A percentile compares a stretch with the other conserved stretches of the same genome.
phyloP scores from a whole-genome alignment of 495 filamentous ascomycete genomes.

The Aspergillus funiculosus region DNA sequence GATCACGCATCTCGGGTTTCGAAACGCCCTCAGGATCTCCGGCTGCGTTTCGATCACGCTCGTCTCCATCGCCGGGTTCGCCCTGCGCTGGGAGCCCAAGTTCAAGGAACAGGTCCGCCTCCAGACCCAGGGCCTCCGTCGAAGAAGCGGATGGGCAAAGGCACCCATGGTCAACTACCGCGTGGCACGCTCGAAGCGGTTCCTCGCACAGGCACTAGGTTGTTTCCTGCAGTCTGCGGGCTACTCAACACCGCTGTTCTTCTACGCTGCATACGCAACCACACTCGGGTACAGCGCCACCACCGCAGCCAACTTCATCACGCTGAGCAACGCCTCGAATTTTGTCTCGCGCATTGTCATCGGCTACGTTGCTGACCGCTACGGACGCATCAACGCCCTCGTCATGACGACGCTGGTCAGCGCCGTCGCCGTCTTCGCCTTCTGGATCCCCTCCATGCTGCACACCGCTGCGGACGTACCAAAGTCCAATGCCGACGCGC shows the following conservation, averaged over 20 bases:
- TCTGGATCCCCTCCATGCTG: constrained; percentile 43
- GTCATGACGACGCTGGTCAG: constrained; percentile 44
- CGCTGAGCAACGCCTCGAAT: constrained; percentile 51
- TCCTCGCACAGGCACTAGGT: constrained; percentile 36
- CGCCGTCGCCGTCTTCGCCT: constrained; percentile 39
- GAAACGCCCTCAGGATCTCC: constrained; percentile 48
- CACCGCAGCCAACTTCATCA: constrained; percentile 44
- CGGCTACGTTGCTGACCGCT: constrained; percentile 43
- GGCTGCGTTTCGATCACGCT: constrained; percentile 41
- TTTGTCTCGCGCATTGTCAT: constrained; percentile 46
- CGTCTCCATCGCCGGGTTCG: constrained; percentile 42
- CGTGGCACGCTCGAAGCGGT: constrained; percentile 33
- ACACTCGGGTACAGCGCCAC: constrained; percentile 35
- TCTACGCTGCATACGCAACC: constrained; percentile 39
- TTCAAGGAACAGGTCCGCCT: constrained; percentile 30
- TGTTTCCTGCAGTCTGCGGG: constrained; percentile 40
- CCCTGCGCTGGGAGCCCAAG: constrained; percentile 39
- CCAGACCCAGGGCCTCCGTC: constrained; percentile 23
- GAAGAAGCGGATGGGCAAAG: constrained; percentile 18
- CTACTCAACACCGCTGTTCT: constrained; percentile 40
- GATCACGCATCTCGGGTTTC: constrained; percentile 44
- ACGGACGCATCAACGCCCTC: constrained; percentile 51
- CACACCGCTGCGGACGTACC: constrained; percentile 20
- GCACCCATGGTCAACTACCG: constrained; percentile 35
- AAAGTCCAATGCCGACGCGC: constrained; percentile 20